phyloP scores from a whole-genome alignment of 2,329 filamentous ascomycete genomes.

The Exophiala sp. region DNA sequence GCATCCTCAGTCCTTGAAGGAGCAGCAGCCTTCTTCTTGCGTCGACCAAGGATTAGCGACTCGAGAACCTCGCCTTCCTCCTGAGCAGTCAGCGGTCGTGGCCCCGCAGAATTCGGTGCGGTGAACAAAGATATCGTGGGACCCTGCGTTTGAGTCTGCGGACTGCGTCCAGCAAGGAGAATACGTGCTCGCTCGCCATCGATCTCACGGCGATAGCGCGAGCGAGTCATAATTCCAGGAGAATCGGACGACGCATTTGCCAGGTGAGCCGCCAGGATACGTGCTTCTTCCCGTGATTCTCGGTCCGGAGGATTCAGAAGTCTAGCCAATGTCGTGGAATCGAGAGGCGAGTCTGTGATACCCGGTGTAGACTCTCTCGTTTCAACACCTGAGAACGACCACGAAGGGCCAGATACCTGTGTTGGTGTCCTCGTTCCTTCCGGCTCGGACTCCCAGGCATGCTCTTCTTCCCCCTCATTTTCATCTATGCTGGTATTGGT shows the following conservation, averaged over 20 bases:
- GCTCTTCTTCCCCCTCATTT: conserved; percentile 48
- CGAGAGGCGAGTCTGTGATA: conserved; percentile 61
- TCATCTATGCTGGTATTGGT: conserved; percentile 46
- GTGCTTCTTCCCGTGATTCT: conserved; percentile 77
- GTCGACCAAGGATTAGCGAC: conserved; percentile 54
- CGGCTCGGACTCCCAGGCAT: conserved; percentile 47
- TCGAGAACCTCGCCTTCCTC: conserved; percentile 60
- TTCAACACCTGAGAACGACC: conserved; percentile 24
- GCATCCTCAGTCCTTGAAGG: conserved; percentile 5
- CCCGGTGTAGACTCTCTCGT: conserved; percentile 43
- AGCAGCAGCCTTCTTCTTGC: conserved; percentile 37
- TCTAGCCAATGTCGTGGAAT: conserved; percentile 66
- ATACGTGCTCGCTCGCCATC: conserved; percentile 69
- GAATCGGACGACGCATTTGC: conserved; percentile 25
- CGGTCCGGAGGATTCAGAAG: conserved; percentile 75
- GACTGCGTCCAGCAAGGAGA: conserved; percentile 50
- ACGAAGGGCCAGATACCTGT: conserved; percentile 52
- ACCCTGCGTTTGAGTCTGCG: conserved; percentile 25
- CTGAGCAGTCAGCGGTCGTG: conserved; percentile 39
- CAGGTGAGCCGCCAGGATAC: conserved; percentile 75
- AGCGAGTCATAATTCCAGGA: conserved; percentile 69
- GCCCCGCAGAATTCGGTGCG: conserved; percentile 12
- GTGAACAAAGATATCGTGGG: conserved; percentile 40
- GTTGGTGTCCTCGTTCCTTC: conserved; percentile 69
- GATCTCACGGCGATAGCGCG: conserved; percentile 66